phyloP scores from a whole-genome alignment of 371 early-diverging fungal genomes.

The Rhizopus stolonifer region DNA sequence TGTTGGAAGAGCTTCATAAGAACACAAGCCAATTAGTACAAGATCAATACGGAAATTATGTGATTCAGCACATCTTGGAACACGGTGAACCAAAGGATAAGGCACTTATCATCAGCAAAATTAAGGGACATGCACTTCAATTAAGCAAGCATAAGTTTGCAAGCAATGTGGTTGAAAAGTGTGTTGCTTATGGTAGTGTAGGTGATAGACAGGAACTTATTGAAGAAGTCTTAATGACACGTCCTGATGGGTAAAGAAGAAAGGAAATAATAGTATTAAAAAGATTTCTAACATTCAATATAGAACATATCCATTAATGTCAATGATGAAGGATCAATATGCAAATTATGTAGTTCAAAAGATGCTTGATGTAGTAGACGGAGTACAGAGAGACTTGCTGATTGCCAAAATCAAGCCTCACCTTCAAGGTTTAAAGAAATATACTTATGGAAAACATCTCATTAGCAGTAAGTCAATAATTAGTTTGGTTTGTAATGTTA shows the following conservation, averaged over 20 bases:
- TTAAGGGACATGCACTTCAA: slow-evolving; percentile 84
- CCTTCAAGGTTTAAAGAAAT: slow-evolving; percentile 87
- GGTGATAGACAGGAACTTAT: slow-evolving; percentile 77
- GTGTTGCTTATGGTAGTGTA: slow-evolving; percentile 74
- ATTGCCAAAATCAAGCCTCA: slow-evolving; percentile 91
- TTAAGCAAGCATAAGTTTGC: slow-evolving; percentile 99
- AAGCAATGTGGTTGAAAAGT: slow-evolving; percentile 97
- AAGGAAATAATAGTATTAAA: neutral
- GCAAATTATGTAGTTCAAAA: slow-evolving; percentile 99
- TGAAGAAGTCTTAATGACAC: slow-evolving; percentile 77
- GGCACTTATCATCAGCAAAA: slow-evolving; percentile 80
- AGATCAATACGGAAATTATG: slow-evolving; percentile 97
- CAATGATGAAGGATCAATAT: slow-evolving; percentile 99
- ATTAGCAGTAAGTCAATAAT: slow-evolving; percentile 73
- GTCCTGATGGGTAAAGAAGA: slow-evolving; percentile 65
- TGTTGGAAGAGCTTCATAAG: slow-evolving; percentile 89
- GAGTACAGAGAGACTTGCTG: slow-evolving; percentile 81
- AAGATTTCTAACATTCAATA: neutral
- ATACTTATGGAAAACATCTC: slow-evolving; percentile 96
- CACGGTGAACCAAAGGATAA: slow-evolving; percentile 86
- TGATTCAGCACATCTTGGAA: slow-evolving; percentile 99
- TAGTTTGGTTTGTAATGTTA: too few species aligned
- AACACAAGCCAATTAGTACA: slow-evolving; percentile 93
- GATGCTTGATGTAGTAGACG: slow-evolving; percentile 96
- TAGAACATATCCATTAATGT: slow-evolving; percentile 79